Conservation (phyloP, 1,284 basidiomycete species). For the Sphagnurus paluster region DNA sequence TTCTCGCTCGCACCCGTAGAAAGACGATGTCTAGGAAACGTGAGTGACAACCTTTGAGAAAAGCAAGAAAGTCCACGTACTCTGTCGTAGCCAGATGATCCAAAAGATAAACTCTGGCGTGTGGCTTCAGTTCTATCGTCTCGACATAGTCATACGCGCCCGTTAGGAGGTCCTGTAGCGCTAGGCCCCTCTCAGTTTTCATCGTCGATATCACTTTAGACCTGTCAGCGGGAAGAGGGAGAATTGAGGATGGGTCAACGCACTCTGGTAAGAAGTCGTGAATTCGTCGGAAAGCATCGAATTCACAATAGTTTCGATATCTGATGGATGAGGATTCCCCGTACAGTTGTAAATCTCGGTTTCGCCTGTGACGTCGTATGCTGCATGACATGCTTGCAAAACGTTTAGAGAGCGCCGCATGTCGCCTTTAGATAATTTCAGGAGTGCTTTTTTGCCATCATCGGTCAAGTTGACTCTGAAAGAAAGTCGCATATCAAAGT, state of each 20-base stretch:
- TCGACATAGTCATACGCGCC: conserved; percentile 93
- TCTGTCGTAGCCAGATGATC: conserved; percentile 91
- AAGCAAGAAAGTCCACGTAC: conserved; percentile 46
- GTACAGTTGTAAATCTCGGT: conserved; percentile 96
- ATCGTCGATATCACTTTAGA: conserved; percentile 78
- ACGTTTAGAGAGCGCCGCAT: conserved; percentile 98
- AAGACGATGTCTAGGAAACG: conserved; percentile 72
- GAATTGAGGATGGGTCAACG: conserved; percentile 25
- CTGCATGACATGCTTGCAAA: conserved; percentile 96
- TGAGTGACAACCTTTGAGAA: conserved; percentile 8
- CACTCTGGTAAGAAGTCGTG: conserved; percentile 88
- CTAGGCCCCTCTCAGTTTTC: conserved; percentile 91
- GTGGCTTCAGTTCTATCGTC: conserved; percentile 82
- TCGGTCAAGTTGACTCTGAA: conserved; percentile 82
- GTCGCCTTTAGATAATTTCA: conserved; percentile 94
- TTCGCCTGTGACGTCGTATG: conserved; percentile 88
- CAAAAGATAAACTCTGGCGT: conserved; percentile 88
- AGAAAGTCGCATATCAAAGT: background rate
- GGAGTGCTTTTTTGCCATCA: conserved; percentile 86
- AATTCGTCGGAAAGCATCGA: conserved; percentile 98
- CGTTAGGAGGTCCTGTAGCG: conserved; percentile 92
- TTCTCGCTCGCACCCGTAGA: conserved; percentile 94
- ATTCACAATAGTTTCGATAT: conserved; percentile 91
- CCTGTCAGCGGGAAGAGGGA: conserved; percentile 7
- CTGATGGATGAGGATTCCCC: conserved; percentile 91